A percentile compares a stretch with the other conserved stretches of the same genome.
These are phyloP conservation scores for Neonothopanus nambi DNA, from an alignment of 1,284 basidiomycete genomes.

Conservation along the genomic window DNA sequence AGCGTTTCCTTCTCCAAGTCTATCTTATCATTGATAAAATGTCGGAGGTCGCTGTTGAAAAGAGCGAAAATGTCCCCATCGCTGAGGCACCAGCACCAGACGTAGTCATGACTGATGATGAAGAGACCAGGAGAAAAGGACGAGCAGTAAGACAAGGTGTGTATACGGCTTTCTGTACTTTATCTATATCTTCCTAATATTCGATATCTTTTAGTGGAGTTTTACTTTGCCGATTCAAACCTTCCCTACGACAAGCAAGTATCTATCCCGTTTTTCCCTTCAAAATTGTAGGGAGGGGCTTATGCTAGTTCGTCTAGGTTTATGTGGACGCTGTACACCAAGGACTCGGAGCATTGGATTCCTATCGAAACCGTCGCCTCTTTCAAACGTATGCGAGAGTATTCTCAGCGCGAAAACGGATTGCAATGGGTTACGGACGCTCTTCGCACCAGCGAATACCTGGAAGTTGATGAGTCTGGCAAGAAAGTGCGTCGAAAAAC, in stretches of 20 bases:
- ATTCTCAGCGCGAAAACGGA: conserved; percentile 48
- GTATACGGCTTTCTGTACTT: background rate
- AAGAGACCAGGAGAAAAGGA: conserved; percentile 15
- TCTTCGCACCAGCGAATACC: conserved; percentile 61
- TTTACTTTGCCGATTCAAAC: conserved; percentile 97
- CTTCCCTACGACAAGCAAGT: conserved; percentile 90
- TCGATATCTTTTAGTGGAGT: conserved; percentile 73
- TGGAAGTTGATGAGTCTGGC: conserved; percentile 79
- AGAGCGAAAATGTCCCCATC: background rate
- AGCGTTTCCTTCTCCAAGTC: background rate
- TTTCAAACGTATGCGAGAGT: conserved; percentile 95
- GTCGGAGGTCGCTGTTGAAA: conserved; percentile 2
- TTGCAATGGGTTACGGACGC: conserved; percentile 66
- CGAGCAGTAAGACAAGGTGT: conserved; percentile 19
- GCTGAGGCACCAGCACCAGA: background rate
- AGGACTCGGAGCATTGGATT: conserved; percentile 87
- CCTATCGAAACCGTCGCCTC: conserved; percentile 86
- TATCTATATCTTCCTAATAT: background rate
- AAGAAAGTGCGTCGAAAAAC: conserved; percentile 74
- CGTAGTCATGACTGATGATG: conserved; percentile 16
- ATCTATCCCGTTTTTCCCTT: background rate
- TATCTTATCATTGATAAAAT: background rate
- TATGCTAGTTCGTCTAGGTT: conserved; percentile 56
- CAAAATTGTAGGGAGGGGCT: background rate
- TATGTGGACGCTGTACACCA: conserved; percentile 88